These are phyloP conservation scores for Phylloporus sp. DNA, from an alignment of 768 basidiomycete species.

Conservation along the genomic window DNA sequence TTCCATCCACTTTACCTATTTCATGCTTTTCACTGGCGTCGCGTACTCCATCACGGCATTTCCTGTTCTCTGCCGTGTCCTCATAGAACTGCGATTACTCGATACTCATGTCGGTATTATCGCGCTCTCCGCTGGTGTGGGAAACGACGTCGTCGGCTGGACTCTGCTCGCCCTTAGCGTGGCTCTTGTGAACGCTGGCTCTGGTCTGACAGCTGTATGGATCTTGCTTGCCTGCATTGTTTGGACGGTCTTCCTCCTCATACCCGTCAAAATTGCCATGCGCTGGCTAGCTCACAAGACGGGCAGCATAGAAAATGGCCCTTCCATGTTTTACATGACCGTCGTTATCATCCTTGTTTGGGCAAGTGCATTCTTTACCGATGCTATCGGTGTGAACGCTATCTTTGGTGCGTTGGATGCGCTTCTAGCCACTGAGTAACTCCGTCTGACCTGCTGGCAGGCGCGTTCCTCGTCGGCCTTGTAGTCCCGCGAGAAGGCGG, in stretches of 20 bases:
- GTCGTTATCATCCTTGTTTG: conserved; percentile 76
- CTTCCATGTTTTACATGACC: conserved; percentile 89
- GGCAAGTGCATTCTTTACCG: conserved; percentile 88
- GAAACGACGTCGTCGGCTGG: conserved; percentile 87
- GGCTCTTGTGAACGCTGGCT: conserved; percentile 85
- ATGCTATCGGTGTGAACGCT: conserved; percentile 87
- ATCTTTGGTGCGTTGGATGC: conserved; percentile 62
- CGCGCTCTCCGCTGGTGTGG: conserved; percentile 90
- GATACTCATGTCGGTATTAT: conserved; percentile 91
- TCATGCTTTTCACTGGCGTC: conserved; percentile 92
- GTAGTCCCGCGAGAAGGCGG: conserved; percentile 87
- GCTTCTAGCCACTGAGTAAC: neutral
- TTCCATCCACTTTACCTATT: conserved; percentile 73
- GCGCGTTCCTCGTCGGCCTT: conserved; percentile 78
- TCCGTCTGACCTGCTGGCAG: conserved; percentile 28
- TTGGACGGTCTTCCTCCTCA: conserved; percentile 74
- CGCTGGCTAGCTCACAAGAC: conserved; percentile 72
- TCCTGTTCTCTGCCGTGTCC: conserved; percentile 80
- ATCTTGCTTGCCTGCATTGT: conserved; percentile 77
- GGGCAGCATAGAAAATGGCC: conserved; percentile 77
- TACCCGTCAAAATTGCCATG: conserved; percentile 59
- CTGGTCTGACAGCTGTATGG: conserved; percentile 80
- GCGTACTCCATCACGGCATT: conserved; percentile 88
- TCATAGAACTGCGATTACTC: conserved; percentile 87
- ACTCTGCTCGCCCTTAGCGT: conserved; percentile 84